phyloP scores from a whole-genome alignment of 2,329 filamentous ascomycete genomes.

The Cytospora piceae region DNA sequence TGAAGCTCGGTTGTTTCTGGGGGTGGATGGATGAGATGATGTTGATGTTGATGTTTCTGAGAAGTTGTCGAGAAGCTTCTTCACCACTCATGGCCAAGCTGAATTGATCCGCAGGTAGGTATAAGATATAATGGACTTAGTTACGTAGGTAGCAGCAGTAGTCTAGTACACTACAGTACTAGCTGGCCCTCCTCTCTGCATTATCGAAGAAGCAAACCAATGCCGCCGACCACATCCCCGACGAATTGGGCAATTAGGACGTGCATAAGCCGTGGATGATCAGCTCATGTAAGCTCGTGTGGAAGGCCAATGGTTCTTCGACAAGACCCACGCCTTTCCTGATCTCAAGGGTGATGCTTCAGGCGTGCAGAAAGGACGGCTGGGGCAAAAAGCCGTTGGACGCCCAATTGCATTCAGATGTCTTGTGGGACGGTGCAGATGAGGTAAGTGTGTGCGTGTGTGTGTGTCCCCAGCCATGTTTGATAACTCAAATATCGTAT shows the following conservation, averaged over 20 bases:
- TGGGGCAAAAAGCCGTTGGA: slow-evolving; percentile 31
- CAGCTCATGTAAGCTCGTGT: slow-evolving; percentile 22
- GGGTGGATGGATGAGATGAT: neutral
- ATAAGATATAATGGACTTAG: neutral
- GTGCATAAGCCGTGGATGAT: slow-evolving; percentile 32
- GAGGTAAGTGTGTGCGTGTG: neutral
- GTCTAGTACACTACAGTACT: too few species aligned
- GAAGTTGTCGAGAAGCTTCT: neutral
- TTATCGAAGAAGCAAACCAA: neutral
- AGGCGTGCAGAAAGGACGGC: slow-evolving; percentile 31
- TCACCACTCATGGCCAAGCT: neutral
- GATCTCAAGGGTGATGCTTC: slow-evolving; percentile 19
- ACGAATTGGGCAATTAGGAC: slow-evolving; percentile 22
- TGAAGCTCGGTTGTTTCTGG: neutral
- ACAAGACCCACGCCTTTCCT: slow-evolving; percentile 33
- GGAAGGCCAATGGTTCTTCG: slow-evolving; percentile 34
- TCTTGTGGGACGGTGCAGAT: neutral
- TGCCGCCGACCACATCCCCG: slow-evolving; percentile 5
- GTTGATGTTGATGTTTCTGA: neutral
- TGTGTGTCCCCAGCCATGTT: slow-evolving; percentile 13
- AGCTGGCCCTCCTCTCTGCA: neutral
- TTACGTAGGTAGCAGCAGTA: neutral
- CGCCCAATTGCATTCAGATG: slow-evolving; percentile 35
- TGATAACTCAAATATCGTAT: slow-evolving; percentile 9
- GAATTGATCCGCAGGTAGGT: neutral